Percentiles rank a stretch among this genome's conserved stretches.
Conservation (phyloP, 192 early-diverging fungal genomes). For the Rhizoclosmatium globosum region DNA sequence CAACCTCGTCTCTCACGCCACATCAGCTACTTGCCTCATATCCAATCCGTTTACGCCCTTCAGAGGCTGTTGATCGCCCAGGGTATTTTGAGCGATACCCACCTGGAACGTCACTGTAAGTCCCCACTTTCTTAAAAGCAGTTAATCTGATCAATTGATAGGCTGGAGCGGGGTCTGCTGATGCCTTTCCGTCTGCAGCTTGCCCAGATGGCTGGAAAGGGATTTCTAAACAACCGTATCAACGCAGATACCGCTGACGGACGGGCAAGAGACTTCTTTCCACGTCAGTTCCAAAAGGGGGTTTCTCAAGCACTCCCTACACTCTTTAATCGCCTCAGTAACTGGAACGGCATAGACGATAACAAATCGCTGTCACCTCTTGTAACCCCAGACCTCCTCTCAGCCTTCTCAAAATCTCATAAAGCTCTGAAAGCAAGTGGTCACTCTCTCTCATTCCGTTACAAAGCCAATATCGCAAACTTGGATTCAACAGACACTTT, state of each 20-base stretch:
- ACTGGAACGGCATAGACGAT: slow-evolving; percentile 15
- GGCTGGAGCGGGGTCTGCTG: not conserved
- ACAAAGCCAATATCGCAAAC: not conserved
- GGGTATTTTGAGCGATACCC: not conserved
- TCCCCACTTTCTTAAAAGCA: not conserved
- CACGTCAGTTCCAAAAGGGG: slow-evolving; percentile 13
- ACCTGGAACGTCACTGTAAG: not conserved
- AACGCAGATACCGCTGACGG: not conserved
- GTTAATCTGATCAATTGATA: not conserved
- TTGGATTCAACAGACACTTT: slow-evolving; percentile 2
- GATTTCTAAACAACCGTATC: slow-evolving; percentile 8
- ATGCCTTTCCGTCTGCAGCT: not conserved
- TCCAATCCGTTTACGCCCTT: not conserved
- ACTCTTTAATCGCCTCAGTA: slow-evolving; percentile 9
- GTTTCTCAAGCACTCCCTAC: slow-evolving; percentile 18
- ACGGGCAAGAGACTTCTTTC: not conserved
- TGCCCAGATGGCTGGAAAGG: not conserved
- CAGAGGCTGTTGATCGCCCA: not conserved
- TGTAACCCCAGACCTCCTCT: not conserved
- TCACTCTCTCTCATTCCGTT: not conserved
- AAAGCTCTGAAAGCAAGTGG: not conserved
- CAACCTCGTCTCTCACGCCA: not conserved
- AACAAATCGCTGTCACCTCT: not conserved
- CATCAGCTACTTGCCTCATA: slow-evolving; percentile 4
- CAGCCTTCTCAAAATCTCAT: slow-evolving; percentile 6